A percentile compares a stretch with the other conserved stretches of the same genome.
Conservation (phyloP, 148 eudicot genomes). For the Arbutus unedo region DNA sequence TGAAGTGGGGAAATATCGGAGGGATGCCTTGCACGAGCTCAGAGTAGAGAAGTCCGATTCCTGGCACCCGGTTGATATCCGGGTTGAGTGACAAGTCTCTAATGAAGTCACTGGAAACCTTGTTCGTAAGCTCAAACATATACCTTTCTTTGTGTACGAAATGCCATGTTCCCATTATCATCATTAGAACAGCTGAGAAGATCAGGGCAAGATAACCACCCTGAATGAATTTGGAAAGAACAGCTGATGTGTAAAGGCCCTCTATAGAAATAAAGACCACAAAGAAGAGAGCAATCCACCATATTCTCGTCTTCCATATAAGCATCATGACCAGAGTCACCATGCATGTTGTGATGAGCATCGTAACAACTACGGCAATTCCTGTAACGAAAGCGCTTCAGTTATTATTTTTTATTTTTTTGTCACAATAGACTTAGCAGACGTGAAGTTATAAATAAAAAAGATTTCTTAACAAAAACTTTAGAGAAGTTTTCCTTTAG, state of each 20-base stretch:
- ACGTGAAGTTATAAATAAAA: too few species aligned
- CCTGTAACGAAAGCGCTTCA: not conserved
- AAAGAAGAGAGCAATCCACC: constrained; percentile 34
- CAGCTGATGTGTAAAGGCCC: constrained; percentile 33
- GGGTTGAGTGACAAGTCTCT: constrained; percentile 30
- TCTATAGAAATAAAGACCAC: constrained; percentile 33
- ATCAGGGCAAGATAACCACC: constrained; percentile 49
- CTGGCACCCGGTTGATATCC: constrained; percentile 35
- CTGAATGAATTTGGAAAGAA: constrained; percentile 36
- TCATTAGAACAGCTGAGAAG: constrained; percentile 29
- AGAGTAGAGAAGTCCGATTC: constrained; percentile 49
- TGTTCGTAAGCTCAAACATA: constrained; percentile 43
- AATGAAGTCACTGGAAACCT: constrained; percentile 40
- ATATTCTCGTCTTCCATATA: constrained; percentile 43
- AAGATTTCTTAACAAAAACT: too few species aligned
- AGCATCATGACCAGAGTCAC: constrained; percentile 51
- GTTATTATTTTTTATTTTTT: not conserved
- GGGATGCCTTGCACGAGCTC: constrained; percentile 64
- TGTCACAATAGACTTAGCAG: not conserved
- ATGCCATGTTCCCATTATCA: constrained; percentile 51
- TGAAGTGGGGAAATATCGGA: constrained; percentile 46
- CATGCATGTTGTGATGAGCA: constrained; percentile 47
- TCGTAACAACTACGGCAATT: constrained; percentile 38
- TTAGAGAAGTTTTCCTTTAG: not conserved
- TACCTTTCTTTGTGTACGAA: constrained; percentile 39